phyloP scores from a whole-genome alignment of 768 basidiomycete species.

The Trametes punicea region DNA sequence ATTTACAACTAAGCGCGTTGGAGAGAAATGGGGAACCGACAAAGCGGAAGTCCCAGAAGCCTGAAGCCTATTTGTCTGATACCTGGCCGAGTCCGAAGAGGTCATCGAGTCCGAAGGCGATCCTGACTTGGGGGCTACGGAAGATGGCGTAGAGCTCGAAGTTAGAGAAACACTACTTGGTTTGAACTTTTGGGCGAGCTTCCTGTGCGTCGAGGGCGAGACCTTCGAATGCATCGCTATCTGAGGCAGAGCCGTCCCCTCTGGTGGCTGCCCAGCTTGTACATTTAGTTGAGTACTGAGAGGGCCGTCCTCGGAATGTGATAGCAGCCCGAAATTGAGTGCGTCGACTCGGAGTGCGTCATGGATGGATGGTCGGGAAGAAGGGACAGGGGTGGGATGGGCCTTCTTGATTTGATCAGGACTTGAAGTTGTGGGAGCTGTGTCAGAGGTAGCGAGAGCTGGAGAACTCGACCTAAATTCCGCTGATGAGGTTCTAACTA shows the following conservation, averaged over 20 bases:
- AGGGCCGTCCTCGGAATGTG: no score
- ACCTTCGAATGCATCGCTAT: not conserved
- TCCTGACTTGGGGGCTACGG: no score
- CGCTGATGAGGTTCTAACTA: not conserved
- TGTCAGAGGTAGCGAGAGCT: no score
- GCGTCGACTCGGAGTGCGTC: no score
- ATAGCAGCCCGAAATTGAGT: no score
- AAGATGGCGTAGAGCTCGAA: not conserved
- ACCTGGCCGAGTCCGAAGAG: no score
- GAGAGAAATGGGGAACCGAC: not conserved
- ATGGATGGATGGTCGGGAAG: no score
- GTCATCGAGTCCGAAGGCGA: no score
- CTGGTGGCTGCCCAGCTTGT: not conserved
- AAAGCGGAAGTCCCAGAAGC: not conserved
- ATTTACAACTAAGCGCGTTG: not conserved
- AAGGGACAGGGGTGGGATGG: no score
- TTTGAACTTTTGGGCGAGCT: constrained; percentile 2
- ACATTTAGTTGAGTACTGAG: not conserved
- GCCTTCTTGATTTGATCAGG: no score
- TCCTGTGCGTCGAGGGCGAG: not conserved
- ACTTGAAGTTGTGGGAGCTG: no score
- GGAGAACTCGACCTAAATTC: no score
- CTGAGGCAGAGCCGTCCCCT: not conserved
- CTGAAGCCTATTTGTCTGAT: not conserved
- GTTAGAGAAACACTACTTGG: not conserved